Conservation (phyloP, 2,329 filamentous ascomycete genomes). For the Escovopsis sp. region DNA sequence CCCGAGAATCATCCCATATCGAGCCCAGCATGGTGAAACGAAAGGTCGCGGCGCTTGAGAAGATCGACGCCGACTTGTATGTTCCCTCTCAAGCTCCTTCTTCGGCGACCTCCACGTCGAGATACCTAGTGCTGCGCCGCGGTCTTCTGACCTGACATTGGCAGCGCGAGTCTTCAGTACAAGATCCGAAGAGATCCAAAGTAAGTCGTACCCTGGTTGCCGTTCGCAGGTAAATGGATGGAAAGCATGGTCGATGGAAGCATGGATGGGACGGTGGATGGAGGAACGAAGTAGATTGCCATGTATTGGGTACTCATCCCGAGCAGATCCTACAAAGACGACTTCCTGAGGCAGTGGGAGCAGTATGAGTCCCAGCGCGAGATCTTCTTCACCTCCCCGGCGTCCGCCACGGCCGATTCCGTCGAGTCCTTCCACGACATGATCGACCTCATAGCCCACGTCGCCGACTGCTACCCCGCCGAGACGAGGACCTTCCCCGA, state of each 20-base stretch:
- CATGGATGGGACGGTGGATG: too few species aligned
- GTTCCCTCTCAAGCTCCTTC: too few species aligned
- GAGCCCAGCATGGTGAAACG: conserved; percentile 55
- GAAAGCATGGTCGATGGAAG: too few species aligned
- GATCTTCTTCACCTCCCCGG: conserved; percentile 75
- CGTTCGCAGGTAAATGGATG: too few species aligned
- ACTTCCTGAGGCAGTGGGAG: conserved; percentile 75
- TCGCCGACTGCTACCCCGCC: conserved; percentile 81
- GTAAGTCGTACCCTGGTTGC: conserved; percentile 25
- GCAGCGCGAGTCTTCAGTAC: conserved; percentile 71
- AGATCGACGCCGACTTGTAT: conserved; percentile 79
- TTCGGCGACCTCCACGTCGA: conserved; percentile 1
- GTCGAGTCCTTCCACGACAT: conserved; percentile 77
- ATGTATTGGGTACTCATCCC: neutral
- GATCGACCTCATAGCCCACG: conserved; percentile 85
- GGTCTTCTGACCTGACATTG: conserved; percentile 11
- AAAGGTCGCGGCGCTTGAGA: conserved; percentile 84
- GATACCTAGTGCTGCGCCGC: too few species aligned
- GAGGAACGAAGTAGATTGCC: too few species aligned
- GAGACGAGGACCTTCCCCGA: conserved; percentile 63
- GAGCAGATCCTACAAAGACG: conserved; percentile 67
- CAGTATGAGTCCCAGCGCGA: conserved; percentile 87
- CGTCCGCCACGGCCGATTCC: conserved; percentile 60
- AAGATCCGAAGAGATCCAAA: conserved; percentile 79
- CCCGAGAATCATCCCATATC: neutral